A percentile compares a stretch with the other conserved stretches of the same genome.
These are phyloP conservation scores for Schizochytrium sp. DNA, from an alignment of 108 stramenopile species.

Conservation along the genomic window DNA sequence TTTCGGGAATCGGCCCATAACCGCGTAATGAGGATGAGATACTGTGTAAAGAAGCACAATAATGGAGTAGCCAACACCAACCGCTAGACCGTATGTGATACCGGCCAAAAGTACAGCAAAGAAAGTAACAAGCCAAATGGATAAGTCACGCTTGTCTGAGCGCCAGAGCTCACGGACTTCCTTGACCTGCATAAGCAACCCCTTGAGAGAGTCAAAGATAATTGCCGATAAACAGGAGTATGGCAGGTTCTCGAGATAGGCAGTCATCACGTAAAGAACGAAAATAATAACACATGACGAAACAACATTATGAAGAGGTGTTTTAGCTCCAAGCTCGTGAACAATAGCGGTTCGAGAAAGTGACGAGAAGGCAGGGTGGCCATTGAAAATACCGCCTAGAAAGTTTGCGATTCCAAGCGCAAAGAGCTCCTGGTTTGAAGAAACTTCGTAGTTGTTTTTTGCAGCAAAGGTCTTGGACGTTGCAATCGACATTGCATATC, in stretches of 20 bases:
- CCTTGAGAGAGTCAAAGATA: constrained; percentile 53
- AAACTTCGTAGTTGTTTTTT: constrained; percentile 51
- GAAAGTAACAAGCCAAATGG: constrained; percentile 41
- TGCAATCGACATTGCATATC: constrained; percentile 40
- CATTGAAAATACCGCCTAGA: constrained; percentile 40
- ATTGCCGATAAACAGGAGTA: constrained; percentile 29
- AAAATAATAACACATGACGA: constrained; percentile 28
- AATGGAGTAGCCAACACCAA: constrained; percentile 31
- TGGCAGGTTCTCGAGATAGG: constrained; percentile 41
- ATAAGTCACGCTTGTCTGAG: constrained; percentile 34
- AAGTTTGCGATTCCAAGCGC: constrained; percentile 58
- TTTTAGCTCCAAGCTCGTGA: constrained; percentile 59
- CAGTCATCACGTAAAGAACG: constrained; percentile 9
- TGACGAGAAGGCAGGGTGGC: constrained; percentile 14
- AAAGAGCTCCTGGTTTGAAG: constrained; percentile 49
- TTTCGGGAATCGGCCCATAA: constrained; percentile 11
- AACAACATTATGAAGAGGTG: constrained; percentile 18
- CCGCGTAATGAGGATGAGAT: constrained; percentile 40
- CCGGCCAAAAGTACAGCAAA: constrained; percentile 28
- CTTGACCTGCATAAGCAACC: constrained; percentile 51
- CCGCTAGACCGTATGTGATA: constrained; percentile 21
- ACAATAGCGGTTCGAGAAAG: constrained; percentile 37
- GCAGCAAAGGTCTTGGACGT: constrained; percentile 48
- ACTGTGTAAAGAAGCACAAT: constrained; percentile 38
- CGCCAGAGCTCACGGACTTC: constrained; percentile 8